Evolutionary conservation across 2,329 filamentous ascomycete genomes (phyloP).

Genomic region (Annulohypoxylon truncatum): DNA sequence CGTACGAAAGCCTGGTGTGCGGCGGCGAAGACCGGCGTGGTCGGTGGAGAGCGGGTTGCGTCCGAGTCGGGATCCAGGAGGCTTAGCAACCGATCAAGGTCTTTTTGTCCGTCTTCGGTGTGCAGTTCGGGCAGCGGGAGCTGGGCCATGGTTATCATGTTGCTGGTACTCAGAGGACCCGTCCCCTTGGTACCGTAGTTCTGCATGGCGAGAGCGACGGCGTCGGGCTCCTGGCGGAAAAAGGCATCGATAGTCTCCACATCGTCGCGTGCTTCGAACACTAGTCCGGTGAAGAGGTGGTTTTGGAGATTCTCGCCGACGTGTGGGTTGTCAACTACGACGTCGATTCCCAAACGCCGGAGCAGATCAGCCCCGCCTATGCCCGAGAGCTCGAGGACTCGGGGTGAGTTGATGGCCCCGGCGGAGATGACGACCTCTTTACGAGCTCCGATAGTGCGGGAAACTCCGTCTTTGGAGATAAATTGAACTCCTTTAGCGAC

Average conservation of each 20-base stretch:
- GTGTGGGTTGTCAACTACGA: constrained; percentile 12
- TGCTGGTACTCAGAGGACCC: neutral
- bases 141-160: neutral
- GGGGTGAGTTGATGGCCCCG: constrained; percentile 13
- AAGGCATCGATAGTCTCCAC: neutral
- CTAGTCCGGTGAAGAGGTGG: neutral
- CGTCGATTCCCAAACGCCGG: neutral
- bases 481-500: constrained; percentile 42
- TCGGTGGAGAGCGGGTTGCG: too few relatives aligned
- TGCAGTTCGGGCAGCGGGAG: neutral
- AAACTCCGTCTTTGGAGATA: neutral
- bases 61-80: neutral
- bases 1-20: constrained; percentile 15
- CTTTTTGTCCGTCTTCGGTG: neutral
- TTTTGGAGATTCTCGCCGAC: constrained; percentile 28
- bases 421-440: constrained; percentile 19
- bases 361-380: constrained; percentile 13
- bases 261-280: neutral
- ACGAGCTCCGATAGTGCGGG: neutral
- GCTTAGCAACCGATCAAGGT: neutral
- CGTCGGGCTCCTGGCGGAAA: neutral
- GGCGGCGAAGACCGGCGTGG: too few relatives aligned
- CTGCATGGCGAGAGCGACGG: constrained; percentile 1
- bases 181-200: neutral
- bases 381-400: constrained; percentile 15